Conservation (phyloP, 1,284 basidiomycete genomes). For the Xerocomus minutiporus region DNA sequence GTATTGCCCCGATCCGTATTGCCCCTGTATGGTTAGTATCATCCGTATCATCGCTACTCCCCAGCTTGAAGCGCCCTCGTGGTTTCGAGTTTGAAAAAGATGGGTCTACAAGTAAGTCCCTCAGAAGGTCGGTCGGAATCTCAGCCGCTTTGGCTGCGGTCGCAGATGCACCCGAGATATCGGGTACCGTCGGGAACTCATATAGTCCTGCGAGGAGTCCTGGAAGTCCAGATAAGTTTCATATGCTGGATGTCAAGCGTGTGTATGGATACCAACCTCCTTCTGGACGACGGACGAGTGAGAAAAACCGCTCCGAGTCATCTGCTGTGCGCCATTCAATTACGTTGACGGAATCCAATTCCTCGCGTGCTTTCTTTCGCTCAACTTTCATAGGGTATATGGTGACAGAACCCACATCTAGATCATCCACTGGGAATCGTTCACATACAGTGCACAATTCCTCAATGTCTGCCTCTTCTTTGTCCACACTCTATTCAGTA, state of each 20-base stretch:
- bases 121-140: conserved; percentile 41
- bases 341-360: conserved; percentile 81
- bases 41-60: background rate
- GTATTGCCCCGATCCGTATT: conserved; percentile 27
- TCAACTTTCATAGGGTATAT: conserved; percentile 85
- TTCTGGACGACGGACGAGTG: conserved; percentile 78
- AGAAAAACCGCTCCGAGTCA: conserved; percentile 51
- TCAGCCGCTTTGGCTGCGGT: conserved; percentile 35
- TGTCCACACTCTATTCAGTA: conserved; percentile 5
- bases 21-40: conserved; percentile 4
- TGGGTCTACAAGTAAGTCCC: conserved; percentile 36
- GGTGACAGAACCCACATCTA: conserved; percentile 44
- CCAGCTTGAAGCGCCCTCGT: conserved; percentile 1
- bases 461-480: conserved; percentile 56
- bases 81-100: conserved; percentile 12
- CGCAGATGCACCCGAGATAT: conserved; percentile 40
- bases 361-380: conserved; percentile 81
- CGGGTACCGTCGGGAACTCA: conserved; percentile 69
- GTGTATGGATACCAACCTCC: conserved; percentile 51
- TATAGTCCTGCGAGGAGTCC: conserved; percentile 86
- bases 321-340: conserved; percentile 64
- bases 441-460: conserved; percentile 72
- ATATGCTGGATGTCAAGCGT: background rate
- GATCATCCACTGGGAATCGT: conserved; percentile 44
- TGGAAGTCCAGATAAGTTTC: conserved; percentile 31